phyloP scores from a whole-genome alignment of 129 eudicot genomes.

The Centella asiatica region DNA sequence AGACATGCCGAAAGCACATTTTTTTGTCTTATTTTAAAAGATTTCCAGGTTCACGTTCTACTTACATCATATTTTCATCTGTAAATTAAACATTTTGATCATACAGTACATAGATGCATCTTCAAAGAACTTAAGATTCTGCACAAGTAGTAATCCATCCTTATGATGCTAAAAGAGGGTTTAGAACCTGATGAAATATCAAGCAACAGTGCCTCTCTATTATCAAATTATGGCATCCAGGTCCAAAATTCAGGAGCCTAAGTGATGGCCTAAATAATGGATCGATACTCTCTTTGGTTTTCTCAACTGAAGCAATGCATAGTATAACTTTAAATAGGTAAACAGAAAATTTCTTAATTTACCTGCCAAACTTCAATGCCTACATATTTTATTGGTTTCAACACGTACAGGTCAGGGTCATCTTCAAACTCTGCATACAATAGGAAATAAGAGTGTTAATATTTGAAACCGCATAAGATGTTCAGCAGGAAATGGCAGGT shows the following conservation, averaged over 20 bases:
- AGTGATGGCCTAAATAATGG: neutral
- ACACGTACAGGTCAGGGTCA: constrained; percentile 57
- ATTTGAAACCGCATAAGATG: neutral
- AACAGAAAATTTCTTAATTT: neutral
- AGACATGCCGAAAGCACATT: neutral
- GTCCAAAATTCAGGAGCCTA: neutral
- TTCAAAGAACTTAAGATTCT: neutral
- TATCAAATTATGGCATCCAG: neutral
- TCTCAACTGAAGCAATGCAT: neutral
- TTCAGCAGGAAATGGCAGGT: neutral
- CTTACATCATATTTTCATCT: neutral
- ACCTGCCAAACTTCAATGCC: constrained; percentile 73
- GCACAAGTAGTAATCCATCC: neutral
- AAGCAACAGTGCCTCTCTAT: neutral
- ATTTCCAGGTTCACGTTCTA: too few species aligned
- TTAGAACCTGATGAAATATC: neutral
- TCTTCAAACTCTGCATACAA: constrained; percentile 42
- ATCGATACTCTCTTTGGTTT: neutral
- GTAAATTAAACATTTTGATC: too few species aligned
- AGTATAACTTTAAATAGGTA: neutral
- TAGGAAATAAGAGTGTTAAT: neutral
- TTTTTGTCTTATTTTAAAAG: too few species aligned
- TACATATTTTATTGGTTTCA: constrained; percentile 41
- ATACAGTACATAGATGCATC: neutral
- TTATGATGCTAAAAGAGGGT: neutral